A percentile compares a stretch with the other conserved stretches of the same genome.
Evolutionary conservation across 2,329 filamentous ascomycete genomes (phyloP).

Genomic region (Penicillium italicum): DNA sequence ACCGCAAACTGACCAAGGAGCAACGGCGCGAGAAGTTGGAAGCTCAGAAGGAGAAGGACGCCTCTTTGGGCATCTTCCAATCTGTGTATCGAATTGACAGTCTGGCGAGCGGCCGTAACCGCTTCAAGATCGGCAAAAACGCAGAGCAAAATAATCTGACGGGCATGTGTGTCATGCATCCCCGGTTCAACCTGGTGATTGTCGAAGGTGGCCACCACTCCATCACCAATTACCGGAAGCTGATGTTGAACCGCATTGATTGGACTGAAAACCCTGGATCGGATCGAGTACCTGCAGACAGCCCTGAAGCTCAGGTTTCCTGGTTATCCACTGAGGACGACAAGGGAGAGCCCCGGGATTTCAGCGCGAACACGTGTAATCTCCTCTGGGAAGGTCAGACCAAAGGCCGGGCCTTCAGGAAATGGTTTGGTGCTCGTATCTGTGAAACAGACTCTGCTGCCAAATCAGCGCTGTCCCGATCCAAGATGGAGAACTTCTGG

Average conservation of each 20-base stretch:
- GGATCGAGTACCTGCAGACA: conserved; percentile 53
- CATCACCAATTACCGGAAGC: conserved; percentile 80
- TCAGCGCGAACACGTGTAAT: conserved; percentile 75
- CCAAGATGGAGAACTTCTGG: conserved; percentile 96
- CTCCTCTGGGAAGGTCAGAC: conserved; percentile 89
- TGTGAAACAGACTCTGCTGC: conserved; percentile 91
- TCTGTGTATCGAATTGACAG: conserved; percentile 86
- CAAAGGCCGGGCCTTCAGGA: conserved; percentile 74
- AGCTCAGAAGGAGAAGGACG: conserved; percentile 80
- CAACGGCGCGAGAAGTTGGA: conserved; percentile 79
- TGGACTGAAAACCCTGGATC: conserved; percentile 87
- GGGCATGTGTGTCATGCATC: conserved; percentile 88
- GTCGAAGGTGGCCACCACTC: conserved; percentile 86
- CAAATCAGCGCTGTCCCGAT: conserved; percentile 70
- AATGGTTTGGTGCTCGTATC: conserved; percentile 77
- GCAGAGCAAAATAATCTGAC: conserved; percentile 84
- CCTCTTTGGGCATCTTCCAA: conserved; percentile 77
- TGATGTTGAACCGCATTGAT: conserved; percentile 90
- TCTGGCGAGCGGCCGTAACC: conserved; percentile 86
- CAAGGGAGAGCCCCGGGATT: conserved; percentile 72
- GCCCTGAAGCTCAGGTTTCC: conserved; percentile 58
- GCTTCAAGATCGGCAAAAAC: conserved; percentile 89
- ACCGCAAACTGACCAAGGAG: conserved; percentile 84
- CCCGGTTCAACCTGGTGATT: conserved; percentile 81
- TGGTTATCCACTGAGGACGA: conserved; percentile 82